These are phyloP conservation scores for Uncinocarpus reesii DNA, from an alignment of 2,329 filamentous ascomycete species.

Conservation along the genomic window DNA sequence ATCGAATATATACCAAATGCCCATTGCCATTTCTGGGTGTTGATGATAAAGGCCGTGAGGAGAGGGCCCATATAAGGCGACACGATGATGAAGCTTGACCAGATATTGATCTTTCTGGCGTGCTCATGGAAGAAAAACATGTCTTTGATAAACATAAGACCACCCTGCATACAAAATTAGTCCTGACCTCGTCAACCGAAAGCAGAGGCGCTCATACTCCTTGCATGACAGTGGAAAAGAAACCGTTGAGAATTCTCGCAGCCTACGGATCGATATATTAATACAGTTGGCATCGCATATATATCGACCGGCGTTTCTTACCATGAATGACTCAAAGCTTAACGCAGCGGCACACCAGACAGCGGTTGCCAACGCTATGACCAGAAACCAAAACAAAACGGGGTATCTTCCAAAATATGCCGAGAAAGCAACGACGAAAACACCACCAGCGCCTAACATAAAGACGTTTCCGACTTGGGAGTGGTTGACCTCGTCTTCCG, in stretches of 20 bases:
- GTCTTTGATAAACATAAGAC: constrained; percentile 37
- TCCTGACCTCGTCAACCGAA: neutral
- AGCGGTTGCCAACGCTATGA: constrained; percentile 30
- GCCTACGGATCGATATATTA: constrained; percentile 18
- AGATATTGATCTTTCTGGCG: constrained; percentile 34
- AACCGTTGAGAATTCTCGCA: constrained; percentile 37
- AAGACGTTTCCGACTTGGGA: constrained; percentile 36
- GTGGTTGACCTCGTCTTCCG: constrained; percentile 32
- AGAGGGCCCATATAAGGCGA: constrained; percentile 28
- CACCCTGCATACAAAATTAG: constrained; percentile 21
- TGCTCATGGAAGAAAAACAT: constrained; percentile 36
- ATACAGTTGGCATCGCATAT: neutral
- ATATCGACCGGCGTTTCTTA: neutral
- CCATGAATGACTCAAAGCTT: constrained; percentile 32
- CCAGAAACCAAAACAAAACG: constrained; percentile 34
- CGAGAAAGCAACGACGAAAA: constrained; percentile 33
- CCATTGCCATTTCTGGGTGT: constrained; percentile 29
- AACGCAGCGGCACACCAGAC: constrained; percentile 33
- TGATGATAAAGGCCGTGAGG: constrained; percentile 31
- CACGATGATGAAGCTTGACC: constrained; percentile 30
- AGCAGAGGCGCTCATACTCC: constrained; percentile 20
- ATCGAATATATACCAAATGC: constrained; percentile 31
- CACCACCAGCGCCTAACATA: constrained; percentile 36
- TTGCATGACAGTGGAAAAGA: constrained; percentile 37
- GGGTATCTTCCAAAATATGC: constrained; percentile 39